Base-by-base conservation (phyloP, 345 rosid genomes). In the Physaria fendleri region DNA sequence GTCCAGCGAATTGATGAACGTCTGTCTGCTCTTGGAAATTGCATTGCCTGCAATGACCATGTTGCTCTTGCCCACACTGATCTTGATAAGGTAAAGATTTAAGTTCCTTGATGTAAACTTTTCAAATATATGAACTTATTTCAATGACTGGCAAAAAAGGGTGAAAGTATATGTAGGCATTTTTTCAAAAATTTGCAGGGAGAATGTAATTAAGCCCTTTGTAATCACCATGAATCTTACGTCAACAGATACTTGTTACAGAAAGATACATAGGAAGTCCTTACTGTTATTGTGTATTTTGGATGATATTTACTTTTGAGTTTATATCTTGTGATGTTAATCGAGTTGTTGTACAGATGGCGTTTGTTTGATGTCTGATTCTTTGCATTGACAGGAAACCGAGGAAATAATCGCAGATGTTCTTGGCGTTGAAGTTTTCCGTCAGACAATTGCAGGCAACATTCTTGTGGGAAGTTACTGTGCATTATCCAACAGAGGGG, bases 371-470 rank as follows among this genome's bases (percentile, higher is more conserved):
- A 11, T 7, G 18, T 45, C 15, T 34, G 29, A 13, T 43, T 38
- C 27, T 22, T 34, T 32, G 8, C 30, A 37, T 28, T 56, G 42
- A 14, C 46, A 84, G 97, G 87, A 87, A 74, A 94, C 97, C 0
- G 99, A 90, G 74, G 97, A 94, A 71, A 73, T 90, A 40, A 87
- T 87, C 45, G 88, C 95, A 0, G 97, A 94, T 78, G 99, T 87
- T 64, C 97, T 94, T 52, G 95, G 92, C 8, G 97, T 90, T 32
- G 99, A 94, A 77, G 97, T 87, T 35, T 90, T 90, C 60, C 77
- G 97, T 73, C 97, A 89, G 82, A 87, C 96, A 6, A 78, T 90
- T 64, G 96, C 96, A 3, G 97, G 96, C 60, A 90, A 85, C 66
- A 85, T 85, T 77, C 94, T 89, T 14, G 95, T 87, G 8, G 96